A percentile compares a stretch with the other conserved stretches of the same genome.
Conservation (phyloP, 2,329 filamentous ascomycete genomes). For the Aureobasidium sp. region DNA sequence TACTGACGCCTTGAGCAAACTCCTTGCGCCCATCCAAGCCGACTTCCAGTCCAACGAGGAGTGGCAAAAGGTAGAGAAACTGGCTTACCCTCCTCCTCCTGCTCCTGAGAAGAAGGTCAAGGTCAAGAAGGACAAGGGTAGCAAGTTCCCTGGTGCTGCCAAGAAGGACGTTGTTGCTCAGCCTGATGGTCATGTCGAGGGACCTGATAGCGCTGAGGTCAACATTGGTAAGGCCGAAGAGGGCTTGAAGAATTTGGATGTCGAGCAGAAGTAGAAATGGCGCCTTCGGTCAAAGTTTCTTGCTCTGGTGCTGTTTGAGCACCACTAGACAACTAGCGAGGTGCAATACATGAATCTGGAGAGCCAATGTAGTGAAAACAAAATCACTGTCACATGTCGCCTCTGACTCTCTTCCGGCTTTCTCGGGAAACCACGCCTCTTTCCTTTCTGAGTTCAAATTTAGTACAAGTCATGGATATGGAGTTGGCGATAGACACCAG, state of each 20-base stretch:
- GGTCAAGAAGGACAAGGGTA: slow-evolving; percentile 67
- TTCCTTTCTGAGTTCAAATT: too few species aligned
- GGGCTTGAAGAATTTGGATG: slow-evolving; percentile 32
- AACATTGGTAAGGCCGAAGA: slow-evolving; percentile 36
- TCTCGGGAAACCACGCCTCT: too few species aligned
- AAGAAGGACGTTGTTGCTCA: slow-evolving; percentile 33
- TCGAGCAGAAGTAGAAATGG: slow-evolving; percentile 16
- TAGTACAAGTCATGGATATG: too few species aligned
- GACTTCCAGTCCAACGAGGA: slow-evolving; percentile 64
- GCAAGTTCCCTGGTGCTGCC: slow-evolving; percentile 49
- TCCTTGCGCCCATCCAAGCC: slow-evolving; percentile 70
- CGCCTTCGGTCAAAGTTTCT: too few species aligned
- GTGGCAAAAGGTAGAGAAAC: slow-evolving; percentile 70
- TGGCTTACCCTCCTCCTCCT: slow-evolving; percentile 71
- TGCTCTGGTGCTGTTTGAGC: too few species aligned
- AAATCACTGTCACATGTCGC: too few species aligned
- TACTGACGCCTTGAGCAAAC: slow-evolving; percentile 60
- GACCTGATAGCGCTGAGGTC: slow-evolving; percentile 33
- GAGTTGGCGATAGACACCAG: too few species aligned
- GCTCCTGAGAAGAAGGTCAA: slow-evolving; percentile 60
- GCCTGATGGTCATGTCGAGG: slow-evolving; percentile 41
- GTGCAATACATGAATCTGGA: too few species aligned
- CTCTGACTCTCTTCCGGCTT: too few species aligned
- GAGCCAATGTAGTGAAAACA: too few species aligned
- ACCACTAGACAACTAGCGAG: too few species aligned